phyloP scores from a whole-genome alignment of 1,284 basidiomycete species.

The Ustilago loliicola region DNA sequence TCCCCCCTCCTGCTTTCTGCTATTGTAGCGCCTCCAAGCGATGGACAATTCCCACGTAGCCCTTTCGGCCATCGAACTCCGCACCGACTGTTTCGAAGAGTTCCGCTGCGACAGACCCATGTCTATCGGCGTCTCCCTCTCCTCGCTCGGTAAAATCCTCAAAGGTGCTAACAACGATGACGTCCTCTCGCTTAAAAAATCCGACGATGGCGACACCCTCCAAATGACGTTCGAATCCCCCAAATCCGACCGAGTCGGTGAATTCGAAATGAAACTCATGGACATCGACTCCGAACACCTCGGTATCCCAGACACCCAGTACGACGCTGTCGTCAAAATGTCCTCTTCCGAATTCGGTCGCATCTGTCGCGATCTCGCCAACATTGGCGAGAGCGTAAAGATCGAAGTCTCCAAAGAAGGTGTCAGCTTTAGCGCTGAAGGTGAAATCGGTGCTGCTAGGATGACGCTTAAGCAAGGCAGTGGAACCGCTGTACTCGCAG shows the following conservation, averaged over 20 bases:
- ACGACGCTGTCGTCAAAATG: constrained; percentile 93
- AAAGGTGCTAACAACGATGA: constrained; percentile 99
- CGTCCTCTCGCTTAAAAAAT: constrained; percentile 88
- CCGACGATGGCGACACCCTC: constrained; percentile 90
- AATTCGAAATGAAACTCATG: constrained; percentile 99
- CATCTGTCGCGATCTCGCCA: constrained; percentile 92
- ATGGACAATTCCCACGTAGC: constrained; percentile 99
- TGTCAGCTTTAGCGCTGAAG: constrained; percentile 91
- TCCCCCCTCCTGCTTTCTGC: background rate
- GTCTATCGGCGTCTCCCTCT: constrained; percentile 77
- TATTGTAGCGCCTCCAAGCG: constrained; percentile 77
- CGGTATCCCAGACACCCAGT: constrained; percentile 97
- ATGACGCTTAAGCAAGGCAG: constrained; percentile 84
- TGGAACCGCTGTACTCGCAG: constrained; percentile 67
- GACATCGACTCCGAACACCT: constrained; percentile 95
- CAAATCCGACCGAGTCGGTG: constrained; percentile 91
- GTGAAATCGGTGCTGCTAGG: constrained; percentile 92
- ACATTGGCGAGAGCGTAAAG: constrained; percentile 92
- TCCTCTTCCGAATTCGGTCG: constrained; percentile 87
- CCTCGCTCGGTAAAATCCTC: constrained; percentile 91
- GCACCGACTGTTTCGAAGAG: constrained; percentile 64
- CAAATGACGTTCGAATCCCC: constrained; percentile 92
- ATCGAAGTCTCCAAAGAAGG: constrained; percentile 98
- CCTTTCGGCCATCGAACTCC: constrained; percentile 84
- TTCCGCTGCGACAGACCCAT: constrained; percentile 97